phyloP scores from a whole-genome alignment of 2,329 filamentous ascomycete species.

The Sporothrix inflata region DNA sequence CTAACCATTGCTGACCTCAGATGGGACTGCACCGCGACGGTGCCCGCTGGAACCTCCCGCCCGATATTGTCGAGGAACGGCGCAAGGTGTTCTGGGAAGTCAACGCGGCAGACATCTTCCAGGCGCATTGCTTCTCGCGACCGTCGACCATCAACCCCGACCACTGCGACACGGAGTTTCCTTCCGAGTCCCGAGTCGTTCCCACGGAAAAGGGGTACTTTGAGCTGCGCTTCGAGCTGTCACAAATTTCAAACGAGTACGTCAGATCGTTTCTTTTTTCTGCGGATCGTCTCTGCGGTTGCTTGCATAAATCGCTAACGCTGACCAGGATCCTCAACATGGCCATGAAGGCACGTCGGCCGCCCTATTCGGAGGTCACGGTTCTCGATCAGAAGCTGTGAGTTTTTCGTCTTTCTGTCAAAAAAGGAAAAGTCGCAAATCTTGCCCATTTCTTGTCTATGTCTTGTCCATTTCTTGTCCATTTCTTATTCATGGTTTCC shows the following conservation, averaged over 20 bases:
- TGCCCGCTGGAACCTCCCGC: conserved; percentile 13
- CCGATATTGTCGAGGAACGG: conserved; percentile 19
- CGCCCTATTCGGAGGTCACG: conserved; percentile 15
- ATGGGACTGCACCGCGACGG: conserved; percentile 21
- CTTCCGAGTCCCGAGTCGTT: neutral
- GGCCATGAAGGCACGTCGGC: conserved; percentile 26
- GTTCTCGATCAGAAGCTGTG: conserved; percentile 8
- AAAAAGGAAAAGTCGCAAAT: too few species aligned
- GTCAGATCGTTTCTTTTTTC: too few species aligned
- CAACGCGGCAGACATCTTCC: conserved; percentile 27
- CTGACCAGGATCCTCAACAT: conserved; percentile 24
- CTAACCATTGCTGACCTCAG: neutral
- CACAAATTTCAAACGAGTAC: conserved; percentile 11
- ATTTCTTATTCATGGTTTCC: too few species aligned
- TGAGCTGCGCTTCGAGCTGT: conserved; percentile 12
- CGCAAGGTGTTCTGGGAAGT: conserved; percentile 29
- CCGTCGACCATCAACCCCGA: conserved; percentile 25
- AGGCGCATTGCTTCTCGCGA: conserved; percentile 27
- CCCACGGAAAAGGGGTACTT: neutral
- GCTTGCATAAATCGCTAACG: too few species aligned
- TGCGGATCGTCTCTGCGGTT: too few species aligned
- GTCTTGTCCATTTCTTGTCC: too few species aligned
- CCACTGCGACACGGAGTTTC: conserved; percentile 26
- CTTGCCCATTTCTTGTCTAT: too few species aligned
- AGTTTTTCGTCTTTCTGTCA: too few species aligned